phyloP scores from a whole-genome alignment of 2,329 filamentous ascomycete species.

The Blastomyces silverae region DNA sequence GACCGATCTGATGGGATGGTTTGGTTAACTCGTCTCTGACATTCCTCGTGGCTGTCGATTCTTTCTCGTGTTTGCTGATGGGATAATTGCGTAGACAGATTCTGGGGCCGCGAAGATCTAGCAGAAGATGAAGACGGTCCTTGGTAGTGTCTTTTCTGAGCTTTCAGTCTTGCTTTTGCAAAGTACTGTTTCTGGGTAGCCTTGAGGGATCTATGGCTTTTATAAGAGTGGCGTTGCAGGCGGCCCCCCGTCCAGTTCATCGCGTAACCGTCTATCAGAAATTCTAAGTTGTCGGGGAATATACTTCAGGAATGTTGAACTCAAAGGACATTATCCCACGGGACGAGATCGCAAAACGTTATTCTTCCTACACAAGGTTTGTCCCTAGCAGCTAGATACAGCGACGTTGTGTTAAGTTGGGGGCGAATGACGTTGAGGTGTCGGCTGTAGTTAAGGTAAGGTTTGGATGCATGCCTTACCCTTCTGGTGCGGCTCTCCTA shows the following conservation, averaged over 20 bases:
- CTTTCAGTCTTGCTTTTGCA: conserved; percentile 27
- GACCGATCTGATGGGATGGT: background rate
- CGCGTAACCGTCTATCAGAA: background rate
- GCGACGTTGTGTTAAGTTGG: background rate
- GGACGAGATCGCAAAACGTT: background rate
- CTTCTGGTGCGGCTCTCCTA: background rate
- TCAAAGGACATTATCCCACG: background rate
- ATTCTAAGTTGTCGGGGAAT: background rate
- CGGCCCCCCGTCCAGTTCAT: conserved; percentile 45
- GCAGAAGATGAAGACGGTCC: background rate
- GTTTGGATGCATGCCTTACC: background rate
- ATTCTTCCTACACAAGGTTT: background rate
- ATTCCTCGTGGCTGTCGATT: background rate
- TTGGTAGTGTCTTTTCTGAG: conserved; percentile 19
- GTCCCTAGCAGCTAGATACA: background rate
- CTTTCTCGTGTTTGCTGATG: background rate
- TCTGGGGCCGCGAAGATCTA: background rate
- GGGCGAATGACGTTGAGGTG: conserved; percentile 2
- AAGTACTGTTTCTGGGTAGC: conserved; percentile 33
- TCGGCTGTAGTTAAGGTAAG: conserved; percentile 3
- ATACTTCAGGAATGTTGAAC: background rate
- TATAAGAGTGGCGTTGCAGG: conserved; percentile 36
- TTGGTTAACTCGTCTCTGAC: background rate
- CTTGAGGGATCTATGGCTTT: conserved; percentile 25
- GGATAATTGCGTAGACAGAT: background rate